phyloP scores from a whole-genome alignment of 1,284 basidiomycete species.

The Malassezia japonica region DNA sequence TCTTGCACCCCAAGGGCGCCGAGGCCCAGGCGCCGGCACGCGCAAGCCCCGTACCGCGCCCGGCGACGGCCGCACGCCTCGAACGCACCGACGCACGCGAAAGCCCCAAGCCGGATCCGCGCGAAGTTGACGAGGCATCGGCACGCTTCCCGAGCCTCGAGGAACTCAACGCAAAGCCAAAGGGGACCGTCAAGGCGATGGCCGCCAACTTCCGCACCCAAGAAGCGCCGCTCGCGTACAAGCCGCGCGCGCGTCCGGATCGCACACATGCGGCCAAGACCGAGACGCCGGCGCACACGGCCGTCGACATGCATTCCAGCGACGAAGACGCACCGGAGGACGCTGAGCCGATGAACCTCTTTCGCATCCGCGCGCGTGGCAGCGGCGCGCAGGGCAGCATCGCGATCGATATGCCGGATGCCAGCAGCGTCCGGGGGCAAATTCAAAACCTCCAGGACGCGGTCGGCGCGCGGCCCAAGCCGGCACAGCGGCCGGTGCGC shows the following conservation, averaged over 20 bases:
- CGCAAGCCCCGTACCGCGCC: background rate
- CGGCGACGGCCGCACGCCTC: background rate
- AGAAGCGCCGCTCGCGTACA: background rate
- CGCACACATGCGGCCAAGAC: no score
- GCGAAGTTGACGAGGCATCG: background rate
- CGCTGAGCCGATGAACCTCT: background rate
- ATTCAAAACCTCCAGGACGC: background rate
- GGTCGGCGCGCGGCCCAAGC: background rate
- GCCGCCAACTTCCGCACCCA: background rate
- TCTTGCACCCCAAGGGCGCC: no score
- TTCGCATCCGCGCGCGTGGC: conserved; percentile 3
- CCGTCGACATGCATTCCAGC: background rate
- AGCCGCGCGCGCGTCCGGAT: background rate
- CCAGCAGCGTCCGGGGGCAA: no score
- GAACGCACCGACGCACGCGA: background rate
- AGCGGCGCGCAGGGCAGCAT: conserved; percentile 1
- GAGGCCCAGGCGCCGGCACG: no score
- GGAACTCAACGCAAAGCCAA: background rate
- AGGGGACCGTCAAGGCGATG: no score
- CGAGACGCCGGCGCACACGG: background rate
- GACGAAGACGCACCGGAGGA: conserved; percentile 15
- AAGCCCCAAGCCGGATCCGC: no score
- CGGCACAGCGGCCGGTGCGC: background rate
- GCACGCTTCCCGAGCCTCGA: conserved; percentile 7
- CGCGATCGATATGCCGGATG: background rate